These are phyloP conservation scores for Aureobasidium uvarum DNA, from an alignment of 2,329 filamentous ascomycete species.

Conservation along the genomic window DNA sequence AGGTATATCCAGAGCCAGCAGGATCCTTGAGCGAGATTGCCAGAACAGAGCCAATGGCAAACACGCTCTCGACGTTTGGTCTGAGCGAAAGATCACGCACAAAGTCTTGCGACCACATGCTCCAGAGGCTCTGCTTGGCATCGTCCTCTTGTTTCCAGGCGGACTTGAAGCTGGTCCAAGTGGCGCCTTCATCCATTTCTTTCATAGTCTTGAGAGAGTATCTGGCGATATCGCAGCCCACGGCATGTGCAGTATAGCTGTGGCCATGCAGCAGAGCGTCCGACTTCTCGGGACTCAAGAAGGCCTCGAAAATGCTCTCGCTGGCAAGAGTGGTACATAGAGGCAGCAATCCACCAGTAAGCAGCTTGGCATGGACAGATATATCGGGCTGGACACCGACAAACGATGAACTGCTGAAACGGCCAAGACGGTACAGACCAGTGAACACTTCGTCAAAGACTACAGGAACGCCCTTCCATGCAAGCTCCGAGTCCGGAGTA, in stretches of 20 bases:
- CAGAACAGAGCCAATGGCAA: constrained; percentile 72
- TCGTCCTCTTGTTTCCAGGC: constrained; percentile 45
- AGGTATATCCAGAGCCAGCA: constrained; percentile 53
- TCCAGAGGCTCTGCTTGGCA: constrained; percentile 54
- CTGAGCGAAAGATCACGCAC: constrained; percentile 59
- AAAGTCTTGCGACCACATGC: constrained; percentile 65
- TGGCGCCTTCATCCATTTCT: constrained; percentile 55
- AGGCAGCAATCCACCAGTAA: constrained; percentile 77
- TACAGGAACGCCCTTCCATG: constrained; percentile 73
- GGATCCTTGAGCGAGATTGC: constrained; percentile 60
- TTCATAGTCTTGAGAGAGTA: constrained; percentile 62
- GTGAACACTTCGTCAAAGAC: constrained; percentile 89
- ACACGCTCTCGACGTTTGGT: constrained; percentile 60
- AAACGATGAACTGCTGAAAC: constrained; percentile 67
- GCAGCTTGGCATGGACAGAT: constrained; percentile 75
- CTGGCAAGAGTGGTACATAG: constrained; percentile 75
- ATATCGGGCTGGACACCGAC: constrained; percentile 69
- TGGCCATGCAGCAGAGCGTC: constrained; percentile 81
- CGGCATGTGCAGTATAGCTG: constrained; percentile 80
- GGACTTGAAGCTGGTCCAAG: constrained; percentile 57
- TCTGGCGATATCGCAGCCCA: constrained; percentile 77
- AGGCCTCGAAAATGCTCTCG: constrained; percentile 68
- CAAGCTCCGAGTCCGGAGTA: constrained; percentile 8
- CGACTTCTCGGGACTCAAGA: constrained; percentile 68
- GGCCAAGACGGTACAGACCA: constrained; percentile 76